Evolutionary conservation across 805 yeast species (phyloP), one percentile per base, ranked within the genome.

Genomic region (Wickerhamomyces bovis): DNA sequence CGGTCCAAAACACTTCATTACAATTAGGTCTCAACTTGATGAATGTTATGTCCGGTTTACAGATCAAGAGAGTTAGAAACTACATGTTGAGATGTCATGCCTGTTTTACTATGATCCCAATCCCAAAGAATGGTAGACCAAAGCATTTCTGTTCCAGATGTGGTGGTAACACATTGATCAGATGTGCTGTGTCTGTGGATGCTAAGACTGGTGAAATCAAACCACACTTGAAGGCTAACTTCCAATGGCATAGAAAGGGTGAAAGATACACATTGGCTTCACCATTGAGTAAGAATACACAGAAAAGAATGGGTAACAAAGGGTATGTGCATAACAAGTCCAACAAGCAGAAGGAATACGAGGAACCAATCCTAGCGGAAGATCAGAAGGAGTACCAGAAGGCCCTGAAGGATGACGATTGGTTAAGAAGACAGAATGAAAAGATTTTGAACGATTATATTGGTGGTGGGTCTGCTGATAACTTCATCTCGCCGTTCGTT

Each of bases 31-130:
- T 94, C 48, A 85, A 87, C 54, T 72, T 92, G 55, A 84, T 94
- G 81, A 90, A 90, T 65, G 73, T 86, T 21, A 75, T 79, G 69
- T 80, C 90, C 1, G 99, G 99, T 19, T 71, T 82, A 52, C 89
- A 83, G 57, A 90, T 94, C 66, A 84, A 80, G 54, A 79, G 87
- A 63, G 85, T 94, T 30, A 77, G 95, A 63, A 88, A 85, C 69
- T 90, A 88, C 64, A 92, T 92, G 97, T 76, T 87, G 61, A 76
- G 99, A 67, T 94, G 99, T 66, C 97, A 94, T 65, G 99, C 97
- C 0, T 94, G 99, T 69, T 94, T 94, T 78, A 72, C 77, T 48
- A 72, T 94, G 63, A 70, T 83, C 13, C 90, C 96, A 8, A 73
- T 88, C 46, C 87, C 92, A 23, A 85, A 82, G 57, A 76, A 78